Evolutionary conservation across 352 stramenopile genomes (phyloP), one percentile per base, ranked within the genome.

Genomic region (Phytopythium oedochilum): DNA sequence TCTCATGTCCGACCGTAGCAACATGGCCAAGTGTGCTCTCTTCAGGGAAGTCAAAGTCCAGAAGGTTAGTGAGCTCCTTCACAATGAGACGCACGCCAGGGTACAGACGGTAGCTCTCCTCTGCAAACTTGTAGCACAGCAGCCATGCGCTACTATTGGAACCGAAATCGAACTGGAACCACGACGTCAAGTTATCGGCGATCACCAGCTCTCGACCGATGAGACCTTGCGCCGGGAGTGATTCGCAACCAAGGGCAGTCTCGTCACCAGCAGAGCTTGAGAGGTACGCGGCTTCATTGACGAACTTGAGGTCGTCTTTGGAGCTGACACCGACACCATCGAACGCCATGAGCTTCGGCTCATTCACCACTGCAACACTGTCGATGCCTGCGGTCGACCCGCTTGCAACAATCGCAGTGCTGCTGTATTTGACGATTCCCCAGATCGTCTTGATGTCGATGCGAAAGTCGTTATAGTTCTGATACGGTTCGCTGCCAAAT

Each of bases 391-490:
- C 42, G 2, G n/a, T 7, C 1, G 44, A 62, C 18, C 22, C 25
- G 25, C 78, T 15, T 28, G 38, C 2, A 87, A 40, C 2, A 87
- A 40, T 0, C n/a, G 34, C 46, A 2, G 29, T 40, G 15, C 11
- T 14, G 4, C 12, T 15, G 34, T 53, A 43, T 20, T 53, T 53
- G 28, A 12, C 1, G 22, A 53, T 43, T 22, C 36, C 56, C 70
- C 74, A 87, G 42, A 88, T 80, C 2, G 77, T 87, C 39, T 88
- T 83, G 9, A 89, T 63, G 39, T 89, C 76, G 11, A 89, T 57
- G 9, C 53, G 53, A 18, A 89, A 83, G 23, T 69, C 58, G 20
- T 75, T 48, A 53, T 88, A 88, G 32, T 68, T 83, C 28, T 72
- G 64, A 28, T 78, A 89, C 6, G 73, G 64, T 23, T 89, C 76